A percentile compares a stretch with the other conserved stretches of the same genome.
phyloP scores from a whole-genome alignment of 192 early-diverging fungal genomes.

The Podila horticola region DNA sequence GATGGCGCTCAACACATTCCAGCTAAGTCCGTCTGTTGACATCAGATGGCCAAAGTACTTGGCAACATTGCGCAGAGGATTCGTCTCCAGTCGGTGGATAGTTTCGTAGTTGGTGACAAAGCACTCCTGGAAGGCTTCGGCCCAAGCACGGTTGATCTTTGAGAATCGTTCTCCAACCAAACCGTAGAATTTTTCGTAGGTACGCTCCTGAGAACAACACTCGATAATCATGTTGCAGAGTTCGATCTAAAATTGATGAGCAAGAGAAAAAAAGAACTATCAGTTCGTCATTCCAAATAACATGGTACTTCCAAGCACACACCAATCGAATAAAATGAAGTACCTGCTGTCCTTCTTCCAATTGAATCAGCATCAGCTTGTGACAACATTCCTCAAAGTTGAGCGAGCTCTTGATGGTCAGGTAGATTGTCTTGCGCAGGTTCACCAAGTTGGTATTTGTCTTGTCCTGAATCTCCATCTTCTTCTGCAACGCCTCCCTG shows the following conservation, averaged over 20 bases:
- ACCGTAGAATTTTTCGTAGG: slow-evolving; percentile 94
- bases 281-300: neutral
- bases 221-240: slow-evolving; percentile 97
- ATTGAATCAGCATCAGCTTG: slow-evolving; percentile 90
- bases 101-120: slow-evolving; percentile 90
- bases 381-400: slow-evolving; percentile 97
- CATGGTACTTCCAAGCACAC: neutral
- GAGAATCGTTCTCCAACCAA: slow-evolving; percentile 94
- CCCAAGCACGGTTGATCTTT: slow-evolving; percentile 84
- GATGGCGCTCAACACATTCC: slow-evolving; percentile 83
- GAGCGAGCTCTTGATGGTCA: slow-evolving; percentile 94
- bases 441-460: slow-evolving; percentile 92
- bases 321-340: neutral
- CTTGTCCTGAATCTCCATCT: slow-evolving; percentile 83
- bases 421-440: slow-evolving; percentile 92
- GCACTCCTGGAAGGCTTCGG: slow-evolving; percentile 76
- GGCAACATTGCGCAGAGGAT: slow-evolving; percentile 91
- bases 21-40: slow-evolving; percentile 83
- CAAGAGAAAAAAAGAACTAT: too few species aligned
- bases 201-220: slow-evolving; percentile 95
- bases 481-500: slow-evolving; percentile 51
- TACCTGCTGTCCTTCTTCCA: slow-evolving; percentile 86
- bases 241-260: slow-evolving; percentile 67
- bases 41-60: slow-evolving; percentile 93
- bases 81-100: slow-evolving; percentile 94